Percentiles rank a stretch among this genome's conserved stretches.
Conservation (phyloP, 805 yeast genomes). For the Kregervanrija pseudodelftensis region DNA sequence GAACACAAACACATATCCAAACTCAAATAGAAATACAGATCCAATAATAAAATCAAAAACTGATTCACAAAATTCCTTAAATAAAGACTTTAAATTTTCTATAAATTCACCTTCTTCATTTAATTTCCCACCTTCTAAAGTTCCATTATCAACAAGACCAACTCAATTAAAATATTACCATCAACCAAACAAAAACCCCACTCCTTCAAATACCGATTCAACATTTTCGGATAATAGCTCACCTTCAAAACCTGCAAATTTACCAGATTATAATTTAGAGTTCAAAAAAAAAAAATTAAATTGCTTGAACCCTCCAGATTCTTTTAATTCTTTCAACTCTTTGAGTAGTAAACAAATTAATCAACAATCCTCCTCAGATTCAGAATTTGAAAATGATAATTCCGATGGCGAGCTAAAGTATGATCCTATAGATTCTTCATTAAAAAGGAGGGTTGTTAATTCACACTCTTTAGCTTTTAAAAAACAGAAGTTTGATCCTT, state of each 20-base stretch:
- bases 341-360: too few species aligned
- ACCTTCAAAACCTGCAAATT: too few species aligned
- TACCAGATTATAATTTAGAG: too few species aligned
- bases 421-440: slow-evolving; percentile 6
- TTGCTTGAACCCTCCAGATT: too few species aligned
- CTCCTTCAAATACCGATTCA: too few species aligned
- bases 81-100: slow-evolving; percentile 14
- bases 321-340: too few species aligned
- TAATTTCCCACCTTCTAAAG: slow-evolving; percentile 22
- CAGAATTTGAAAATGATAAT: slow-evolving; percentile 2
- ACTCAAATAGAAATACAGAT: too few species aligned
- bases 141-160: slow-evolving; percentile 12
- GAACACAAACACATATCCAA: too few species aligned
- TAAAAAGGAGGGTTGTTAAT: slow-evolving; percentile 12
- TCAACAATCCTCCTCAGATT: not conserved
- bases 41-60: too few species aligned
- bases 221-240: too few species aligned
- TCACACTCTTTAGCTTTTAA: slow-evolving; percentile 3
- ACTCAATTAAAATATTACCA: slow-evolving; percentile 4
- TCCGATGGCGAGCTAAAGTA: slow-evolving; percentile 12
- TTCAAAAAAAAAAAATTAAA: too few species aligned
- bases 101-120: slow-evolving; percentile 14
- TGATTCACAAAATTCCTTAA: not conserved
- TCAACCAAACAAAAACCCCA: not conserved
- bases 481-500: slow-evolving; percentile 7